Conservation (phyloP, 2,329 filamentous ascomycete species). For the Chrysoporthe deuterocubensis region DNA sequence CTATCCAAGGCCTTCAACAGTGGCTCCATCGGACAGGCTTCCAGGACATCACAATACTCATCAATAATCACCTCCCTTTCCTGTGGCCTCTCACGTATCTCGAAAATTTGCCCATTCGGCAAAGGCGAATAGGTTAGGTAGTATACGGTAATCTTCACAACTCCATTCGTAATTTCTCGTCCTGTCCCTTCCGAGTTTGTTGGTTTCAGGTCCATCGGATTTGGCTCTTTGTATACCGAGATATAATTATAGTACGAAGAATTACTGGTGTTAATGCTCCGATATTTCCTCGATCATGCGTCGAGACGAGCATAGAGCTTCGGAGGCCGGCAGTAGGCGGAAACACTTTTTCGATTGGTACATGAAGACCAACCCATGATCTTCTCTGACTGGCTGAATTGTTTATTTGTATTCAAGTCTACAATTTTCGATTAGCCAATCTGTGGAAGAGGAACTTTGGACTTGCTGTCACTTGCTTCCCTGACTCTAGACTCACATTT, state of each 20-base stretch:
- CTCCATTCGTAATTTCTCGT: not conserved
- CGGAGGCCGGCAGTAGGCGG: too few species aligned
- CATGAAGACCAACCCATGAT: not conserved
- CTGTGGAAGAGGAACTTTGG: slow-evolving; percentile 1
- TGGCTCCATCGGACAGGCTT: not conserved
- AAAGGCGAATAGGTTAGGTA: not conserved
- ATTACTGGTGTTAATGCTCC: not conserved
- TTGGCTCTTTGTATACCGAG: not conserved
- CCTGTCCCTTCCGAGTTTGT: too few species aligned
- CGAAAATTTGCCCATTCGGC: not conserved
- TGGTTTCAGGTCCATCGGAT: too few species aligned
- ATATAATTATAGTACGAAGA: not conserved
- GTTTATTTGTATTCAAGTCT: not conserved
- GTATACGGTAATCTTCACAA: not conserved
- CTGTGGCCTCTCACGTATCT: not conserved
- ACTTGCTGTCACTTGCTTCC: not conserved
- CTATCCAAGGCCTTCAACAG: not conserved
- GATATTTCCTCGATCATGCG: not conserved
- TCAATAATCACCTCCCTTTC: not conserved
- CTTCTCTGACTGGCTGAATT: too few species aligned
- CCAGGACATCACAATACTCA: not conserved
- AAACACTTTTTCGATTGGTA: not conserved
- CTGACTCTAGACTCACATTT: not conserved
- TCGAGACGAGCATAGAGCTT: too few species aligned
- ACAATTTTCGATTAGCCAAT: not conserved